Conservation (phyloP, 192 early-diverging fungal species). For the Chytriomyces hyalinus region DNA sequence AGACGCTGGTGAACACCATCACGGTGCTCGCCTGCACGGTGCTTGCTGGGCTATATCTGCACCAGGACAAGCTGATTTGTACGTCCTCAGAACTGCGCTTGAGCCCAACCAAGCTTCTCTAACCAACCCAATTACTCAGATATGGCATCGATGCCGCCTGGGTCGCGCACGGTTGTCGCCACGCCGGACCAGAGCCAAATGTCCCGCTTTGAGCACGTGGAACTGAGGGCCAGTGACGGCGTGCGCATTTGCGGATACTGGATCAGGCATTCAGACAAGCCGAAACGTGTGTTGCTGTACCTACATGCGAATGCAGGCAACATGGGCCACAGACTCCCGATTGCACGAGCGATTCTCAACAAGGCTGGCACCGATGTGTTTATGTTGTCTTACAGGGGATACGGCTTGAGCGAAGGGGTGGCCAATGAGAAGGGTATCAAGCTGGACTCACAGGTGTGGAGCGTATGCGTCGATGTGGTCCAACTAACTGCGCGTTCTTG, state of each 20-base stretch:
- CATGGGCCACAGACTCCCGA: slow-evolving; percentile 95
- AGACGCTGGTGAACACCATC: slow-evolving; percentile 15
- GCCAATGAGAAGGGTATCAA: slow-evolving; percentile 86
- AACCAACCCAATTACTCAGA: background rate
- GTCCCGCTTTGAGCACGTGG: slow-evolving; percentile 66
- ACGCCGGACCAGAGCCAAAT: slow-evolving; percentile 50
- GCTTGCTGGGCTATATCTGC: slow-evolving; percentile 36
- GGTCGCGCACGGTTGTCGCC: slow-evolving; percentile 50
- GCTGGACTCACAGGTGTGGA: slow-evolving; percentile 77
- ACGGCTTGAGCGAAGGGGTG: slow-evolving; percentile 86
- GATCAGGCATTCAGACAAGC: slow-evolving; percentile 48
- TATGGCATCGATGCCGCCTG: slow-evolving; percentile 58
- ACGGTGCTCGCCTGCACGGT: slow-evolving; percentile 6
- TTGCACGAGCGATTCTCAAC: slow-evolving; percentile 76
- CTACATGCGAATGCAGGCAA: slow-evolving; percentile 99
- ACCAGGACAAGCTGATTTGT: slow-evolving; percentile 49
- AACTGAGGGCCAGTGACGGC: slow-evolving; percentile 78
- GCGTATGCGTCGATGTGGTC: background rate
- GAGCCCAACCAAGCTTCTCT: background rate
- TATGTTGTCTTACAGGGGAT: slow-evolving; percentile 98
- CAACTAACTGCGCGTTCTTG: slow-evolving; percentile 4
- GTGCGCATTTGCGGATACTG: slow-evolving; percentile 80
- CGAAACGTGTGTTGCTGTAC: slow-evolving; percentile 74
- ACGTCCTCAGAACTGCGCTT: background rate
- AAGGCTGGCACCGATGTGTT: slow-evolving; percentile 80